Conservation (phyloP, 2,329 filamentous ascomycete species). For the Biscogniauxia mediterranea region DNA sequence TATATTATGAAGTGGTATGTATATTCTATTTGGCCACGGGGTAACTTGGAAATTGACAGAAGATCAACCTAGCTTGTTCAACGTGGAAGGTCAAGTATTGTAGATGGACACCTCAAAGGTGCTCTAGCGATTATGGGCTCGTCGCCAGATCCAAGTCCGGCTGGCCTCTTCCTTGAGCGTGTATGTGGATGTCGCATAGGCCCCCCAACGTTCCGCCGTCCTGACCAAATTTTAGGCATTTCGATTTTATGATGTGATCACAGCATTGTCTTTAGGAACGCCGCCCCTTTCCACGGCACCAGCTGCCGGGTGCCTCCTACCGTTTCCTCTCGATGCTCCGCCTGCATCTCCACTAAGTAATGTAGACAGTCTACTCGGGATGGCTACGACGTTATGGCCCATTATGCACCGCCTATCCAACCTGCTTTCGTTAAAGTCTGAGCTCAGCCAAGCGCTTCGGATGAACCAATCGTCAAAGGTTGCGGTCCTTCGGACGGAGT, state of each 20-base stretch:
- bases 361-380: slow-evolving; percentile 59
- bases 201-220: neutral
- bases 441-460: slow-evolving; percentile 46
- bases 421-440: slow-evolving; percentile 51
- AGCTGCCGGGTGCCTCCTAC: slow-evolving; percentile 44
- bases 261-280: slow-evolving; percentile 59
- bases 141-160: slow-evolving; percentile 46
- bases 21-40: neutral
- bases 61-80: slow-evolving; percentile 53
- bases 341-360: slow-evolving; percentile 47
- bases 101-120: slow-evolving; percentile 60
- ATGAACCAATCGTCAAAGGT: slow-evolving; percentile 43
- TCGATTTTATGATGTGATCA: slow-evolving; percentile 64
- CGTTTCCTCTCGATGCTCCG: slow-evolving; percentile 45
- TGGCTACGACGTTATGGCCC: slow-evolving; percentile 62
- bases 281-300: slow-evolving; percentile 53
- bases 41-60: slow-evolving; percentile 13
- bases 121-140: slow-evolving; percentile 60
- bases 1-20: slow-evolving; percentile 64
- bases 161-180: slow-evolving; percentile 57
- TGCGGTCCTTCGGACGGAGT: slow-evolving; percentile 48
- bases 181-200: slow-evolving; percentile 35
- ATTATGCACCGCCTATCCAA: slow-evolving; percentile 60
- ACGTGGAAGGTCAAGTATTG: slow-evolving; percentile 56
- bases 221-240: slow-evolving; percentile 50